phyloP scores from a whole-genome alignment of 345 rosid species.

The Syzygium aqueum region DNA sequence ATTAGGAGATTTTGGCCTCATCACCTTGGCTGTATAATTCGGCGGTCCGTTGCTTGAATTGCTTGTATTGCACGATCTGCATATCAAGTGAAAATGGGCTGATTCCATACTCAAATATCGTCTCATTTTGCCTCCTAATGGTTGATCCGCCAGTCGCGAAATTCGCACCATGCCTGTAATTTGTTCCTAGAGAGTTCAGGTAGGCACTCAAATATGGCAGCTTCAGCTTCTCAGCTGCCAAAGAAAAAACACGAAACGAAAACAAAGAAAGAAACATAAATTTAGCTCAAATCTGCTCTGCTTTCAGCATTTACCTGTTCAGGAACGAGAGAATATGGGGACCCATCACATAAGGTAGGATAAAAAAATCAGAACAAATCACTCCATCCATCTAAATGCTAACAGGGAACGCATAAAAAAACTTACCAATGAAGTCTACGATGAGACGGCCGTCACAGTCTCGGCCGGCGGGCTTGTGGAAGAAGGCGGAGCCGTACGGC shows the following conservation, averaged over 20 bases:
- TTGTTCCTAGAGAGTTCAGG: slow-evolving; percentile 71
- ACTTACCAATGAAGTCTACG: slow-evolving; percentile 12
- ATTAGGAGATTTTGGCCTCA: neutral
- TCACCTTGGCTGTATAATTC: slow-evolving; percentile 47
- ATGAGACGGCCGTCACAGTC: slow-evolving; percentile 15
- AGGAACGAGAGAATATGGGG: neutral
- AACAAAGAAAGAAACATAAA: neutral
- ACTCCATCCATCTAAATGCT: neutral
- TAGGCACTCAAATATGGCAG: slow-evolving; percentile 83
- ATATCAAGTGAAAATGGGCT: slow-evolving; percentile 85
- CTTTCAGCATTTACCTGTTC: neutral
- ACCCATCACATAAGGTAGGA: neutral
- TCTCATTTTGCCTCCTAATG: slow-evolving; percentile 73
- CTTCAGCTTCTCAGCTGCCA: slow-evolving; percentile 66
- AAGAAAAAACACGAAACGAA: neutral
- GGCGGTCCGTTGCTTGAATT: slow-evolving; percentile 56
- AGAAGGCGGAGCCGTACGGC: slow-evolving; percentile 4
- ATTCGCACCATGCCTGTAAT: slow-evolving; percentile 83
- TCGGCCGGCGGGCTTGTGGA: slow-evolving; percentile 11
- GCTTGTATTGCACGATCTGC: slow-evolving; percentile 75
- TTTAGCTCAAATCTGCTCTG: neutral
- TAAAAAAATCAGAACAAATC: neutral
- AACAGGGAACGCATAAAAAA: neutral
- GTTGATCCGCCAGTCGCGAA: slow-evolving; percentile 96
- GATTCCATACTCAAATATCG: slow-evolving; percentile 75